Conservation (phyloP, 2,329 filamentous ascomycete species). For the Fusarium subtropicale region DNA sequence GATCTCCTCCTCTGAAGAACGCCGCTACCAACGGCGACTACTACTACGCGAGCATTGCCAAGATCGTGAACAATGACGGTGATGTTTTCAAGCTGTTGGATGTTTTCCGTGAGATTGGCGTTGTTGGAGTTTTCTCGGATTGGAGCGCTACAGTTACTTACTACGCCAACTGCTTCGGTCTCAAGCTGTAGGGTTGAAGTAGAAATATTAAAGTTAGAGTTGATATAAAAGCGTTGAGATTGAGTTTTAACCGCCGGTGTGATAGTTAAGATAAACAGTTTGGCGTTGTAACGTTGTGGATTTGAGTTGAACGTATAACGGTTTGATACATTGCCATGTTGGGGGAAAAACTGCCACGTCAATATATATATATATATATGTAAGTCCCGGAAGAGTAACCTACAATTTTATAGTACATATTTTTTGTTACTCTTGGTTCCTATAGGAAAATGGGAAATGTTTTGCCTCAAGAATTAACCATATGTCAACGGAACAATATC, state of each 20-base stretch:
- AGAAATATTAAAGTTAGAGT: not conserved
- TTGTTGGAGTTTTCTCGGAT: constrained; percentile 73
- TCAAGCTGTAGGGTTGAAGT: constrained; percentile 27
- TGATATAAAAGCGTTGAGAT: not conserved
- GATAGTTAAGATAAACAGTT: too few species aligned
- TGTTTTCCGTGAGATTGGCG: constrained; percentile 71
- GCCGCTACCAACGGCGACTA: constrained; percentile 60
- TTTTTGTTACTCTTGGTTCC: not conserved
- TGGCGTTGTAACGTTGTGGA: not conserved
- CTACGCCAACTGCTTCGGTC: constrained; percentile 76
- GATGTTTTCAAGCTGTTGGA: constrained; percentile 75
- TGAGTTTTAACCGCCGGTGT: not conserved
- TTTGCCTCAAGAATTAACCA: not conserved
- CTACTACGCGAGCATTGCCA: constrained; percentile 67
- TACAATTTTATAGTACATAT: too few species aligned
- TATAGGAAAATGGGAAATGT: not conserved
- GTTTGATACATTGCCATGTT: too few species aligned
- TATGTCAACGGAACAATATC: not conserved
- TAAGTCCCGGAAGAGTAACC: not conserved
- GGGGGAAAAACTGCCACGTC: too few species aligned
- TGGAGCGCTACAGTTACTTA: constrained; percentile 77
- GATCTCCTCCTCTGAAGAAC: constrained; percentile 69
- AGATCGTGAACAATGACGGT: constrained; percentile 70
- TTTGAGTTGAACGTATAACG: not conserved
- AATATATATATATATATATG: too few species aligned